These are phyloP conservation scores for Talaromyces borbonicus DNA, from an alignment of 495 filamentous ascomycete species.

Conservation along the genomic window DNA sequence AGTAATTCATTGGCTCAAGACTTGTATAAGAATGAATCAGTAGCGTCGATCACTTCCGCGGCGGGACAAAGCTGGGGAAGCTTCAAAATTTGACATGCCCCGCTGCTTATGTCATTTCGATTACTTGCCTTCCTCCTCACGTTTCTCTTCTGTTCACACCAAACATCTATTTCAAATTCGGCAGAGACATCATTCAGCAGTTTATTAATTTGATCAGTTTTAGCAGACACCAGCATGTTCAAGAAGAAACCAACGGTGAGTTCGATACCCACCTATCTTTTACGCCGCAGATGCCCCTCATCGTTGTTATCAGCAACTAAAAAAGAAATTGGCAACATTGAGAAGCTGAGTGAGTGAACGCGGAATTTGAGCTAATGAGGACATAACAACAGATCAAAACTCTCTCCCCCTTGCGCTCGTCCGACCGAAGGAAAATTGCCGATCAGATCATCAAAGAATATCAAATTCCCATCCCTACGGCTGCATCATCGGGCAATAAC, in stretches of 20 bases:
- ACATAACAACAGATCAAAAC: constrained; percentile 50
- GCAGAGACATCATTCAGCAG: no score
- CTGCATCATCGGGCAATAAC: constrained; percentile 14
- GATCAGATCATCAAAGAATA: constrained; percentile 61
- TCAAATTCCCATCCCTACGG: constrained; percentile 37
- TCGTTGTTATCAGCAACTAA: neutral
- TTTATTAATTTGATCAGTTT: no score
- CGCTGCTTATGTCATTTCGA: no score
- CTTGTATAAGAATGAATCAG: no score
- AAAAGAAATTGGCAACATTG: neutral
- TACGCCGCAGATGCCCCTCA: constrained; percentile 20
- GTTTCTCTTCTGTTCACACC: neutral
- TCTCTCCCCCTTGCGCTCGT: constrained; percentile 56
- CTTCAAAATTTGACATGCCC: no score
- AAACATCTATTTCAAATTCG: no score
- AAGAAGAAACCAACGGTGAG: constrained; percentile 67
- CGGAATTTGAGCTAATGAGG: neutral
- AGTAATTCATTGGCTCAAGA: no score
- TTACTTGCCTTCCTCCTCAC: no score
- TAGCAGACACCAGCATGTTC: constrained; percentile 44
- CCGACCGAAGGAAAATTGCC: constrained; percentile 59
- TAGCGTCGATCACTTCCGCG: no score
- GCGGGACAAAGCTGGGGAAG: no score
- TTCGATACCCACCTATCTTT: constrained; percentile 4
- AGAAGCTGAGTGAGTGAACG: no score